A percentile compares a stretch with the other conserved stretches of the same genome.
Evolutionary conservation across 345 rosid genomes (phyloP).

Genomic region (Triadica sebifera): DNA sequence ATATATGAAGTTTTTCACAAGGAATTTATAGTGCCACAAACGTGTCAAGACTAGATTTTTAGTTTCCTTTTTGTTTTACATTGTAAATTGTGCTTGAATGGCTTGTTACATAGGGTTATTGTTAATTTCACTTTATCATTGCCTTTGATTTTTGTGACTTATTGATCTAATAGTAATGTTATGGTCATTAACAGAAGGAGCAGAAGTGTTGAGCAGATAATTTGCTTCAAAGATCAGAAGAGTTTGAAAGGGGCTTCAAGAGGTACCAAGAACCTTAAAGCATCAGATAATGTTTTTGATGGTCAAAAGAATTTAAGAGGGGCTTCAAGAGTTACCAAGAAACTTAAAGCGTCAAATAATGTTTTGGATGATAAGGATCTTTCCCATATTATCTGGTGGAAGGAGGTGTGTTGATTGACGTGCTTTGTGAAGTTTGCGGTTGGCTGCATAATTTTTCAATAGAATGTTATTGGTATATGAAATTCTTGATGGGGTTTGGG

Average conservation of each 20-base stretch:
- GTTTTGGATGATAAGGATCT: slow-evolving; percentile 59
- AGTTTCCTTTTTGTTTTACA: not conserved
- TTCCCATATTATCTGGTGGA: slow-evolving; percentile 83
- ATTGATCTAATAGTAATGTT: not conserved
- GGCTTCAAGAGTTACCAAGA: slow-evolving; percentile 47
- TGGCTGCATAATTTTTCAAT: not conserved
- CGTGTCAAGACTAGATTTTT: not conserved
- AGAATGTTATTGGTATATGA: not conserved
- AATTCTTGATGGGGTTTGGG: not conserved
- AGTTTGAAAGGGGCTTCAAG: slow-evolving; percentile 40
- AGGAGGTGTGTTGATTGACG: slow-evolving; percentile 52
- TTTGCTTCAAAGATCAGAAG: slow-evolving; percentile 53
- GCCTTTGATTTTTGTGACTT: slow-evolving; percentile 2
- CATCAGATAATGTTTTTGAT: slow-evolving; percentile 36
- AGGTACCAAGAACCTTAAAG: slow-evolving; percentile 51
- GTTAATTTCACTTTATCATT: not conserved
- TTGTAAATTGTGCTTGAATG: not conserved
- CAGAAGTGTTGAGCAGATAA: slow-evolving; percentile 35
- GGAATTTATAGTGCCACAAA: not conserved
- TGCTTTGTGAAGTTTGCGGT: slow-evolving; percentile 1
- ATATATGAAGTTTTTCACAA: not conserved
- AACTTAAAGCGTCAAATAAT: slow-evolving; percentile 40
- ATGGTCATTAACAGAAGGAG: slow-evolving; percentile 26
- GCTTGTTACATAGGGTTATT: not conserved
- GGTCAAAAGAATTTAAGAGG: slow-evolving; percentile 50